Evolutionary conservation across 768 basidiomycete species (phyloP).

Genomic region (Boletus sp.): DNA sequence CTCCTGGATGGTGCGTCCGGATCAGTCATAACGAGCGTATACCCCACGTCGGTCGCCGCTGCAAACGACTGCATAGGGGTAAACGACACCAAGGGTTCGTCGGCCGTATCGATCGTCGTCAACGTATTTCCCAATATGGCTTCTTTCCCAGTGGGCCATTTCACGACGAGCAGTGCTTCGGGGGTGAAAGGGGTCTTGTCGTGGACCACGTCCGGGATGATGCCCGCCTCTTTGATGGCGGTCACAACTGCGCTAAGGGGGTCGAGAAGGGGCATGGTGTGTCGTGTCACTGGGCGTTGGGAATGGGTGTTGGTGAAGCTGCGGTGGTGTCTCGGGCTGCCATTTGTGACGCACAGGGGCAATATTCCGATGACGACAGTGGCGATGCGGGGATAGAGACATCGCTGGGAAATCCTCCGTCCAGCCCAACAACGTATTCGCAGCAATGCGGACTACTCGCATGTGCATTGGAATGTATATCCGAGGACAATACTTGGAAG

Average conservation of each 20-base stretch:
- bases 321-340: not conserved
- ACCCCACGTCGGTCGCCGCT: slow-evolving; percentile 34
- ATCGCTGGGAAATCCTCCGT: not conserved
- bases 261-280: slow-evolving; percentile 23
- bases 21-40: slow-evolving; percentile 56
- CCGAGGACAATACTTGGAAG: no score
- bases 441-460: not conserved
- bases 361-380: slow-evolving; percentile 12
- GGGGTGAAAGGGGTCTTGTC: slow-evolving; percentile 23
- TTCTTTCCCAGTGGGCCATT: slow-evolving; percentile 31
- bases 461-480: not conserved
- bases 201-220: slow-evolving; percentile 33
- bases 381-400: not conserved
- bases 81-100: slow-evolving; percentile 50
- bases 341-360: slow-evolving; percentile 2
- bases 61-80: slow-evolving; percentile 39
- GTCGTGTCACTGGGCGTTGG: not conserved
- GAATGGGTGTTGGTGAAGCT: not conserved
- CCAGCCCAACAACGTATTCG: not conserved
- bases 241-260: slow-evolving; percentile 22
- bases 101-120: slow-evolving; percentile 36
- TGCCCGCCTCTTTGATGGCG: slow-evolving; percentile 15
- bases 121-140: slow-evolving; percentile 38
- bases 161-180: slow-evolving; percentile 26
- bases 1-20: slow-evolving; percentile 54